Evolutionary conservation across 192 early-diverging fungal genomes (phyloP), one percentile per base, ranked within the genome.

Genomic region (Coemansia javaensis): DNA sequence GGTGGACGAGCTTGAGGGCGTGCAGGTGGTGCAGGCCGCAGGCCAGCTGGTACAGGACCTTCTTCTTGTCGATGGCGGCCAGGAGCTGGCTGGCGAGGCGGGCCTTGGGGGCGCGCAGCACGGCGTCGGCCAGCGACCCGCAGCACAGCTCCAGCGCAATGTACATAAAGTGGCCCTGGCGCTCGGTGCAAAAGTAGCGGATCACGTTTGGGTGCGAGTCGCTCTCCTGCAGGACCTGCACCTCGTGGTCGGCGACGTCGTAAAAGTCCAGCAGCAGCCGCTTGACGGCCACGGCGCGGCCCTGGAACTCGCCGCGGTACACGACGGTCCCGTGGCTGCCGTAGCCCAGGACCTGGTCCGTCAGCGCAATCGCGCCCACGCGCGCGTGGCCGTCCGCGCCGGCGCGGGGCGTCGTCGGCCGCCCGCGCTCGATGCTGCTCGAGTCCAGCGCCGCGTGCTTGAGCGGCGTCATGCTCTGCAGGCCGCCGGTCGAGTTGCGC

Each of bases 281-380:
- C 63, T 99, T 99, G 35, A 99, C 85, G 0, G 96, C 96, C 10
- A 97, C 94, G 5, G 84, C 70, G 9, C 93, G 81, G 16, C 89
- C 90, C 63, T 95, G 90, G 64, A 95, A 97, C 8, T 66, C 78
- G n/a, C 94, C 96, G 36, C 87, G 85, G 59, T 90, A 95, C 30
- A 99, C 96, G 8, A 97, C 85, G 0, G 97, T 99, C 14, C 97
- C 97, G 62, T 97, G 93, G 43, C 87, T 90, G 50, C 97, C 97
- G 59, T 93, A 90, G 5, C 94, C 93, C 55, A 85, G 50, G 32
- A 85, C 64, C 5, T 71, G 75, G 44, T 84, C 80, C 0, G 83
- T 67, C 11, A 90, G 70, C 8, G 63, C 57, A 11, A 93, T 62
- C 0, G 65, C 61, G 0, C 80, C 75, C 35, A 79, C 66, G 0